Evolutionary conservation across 2,329 filamentous ascomycete genomes (phyloP).

Genomic region (Kalaharituber pfeilii): DNA sequence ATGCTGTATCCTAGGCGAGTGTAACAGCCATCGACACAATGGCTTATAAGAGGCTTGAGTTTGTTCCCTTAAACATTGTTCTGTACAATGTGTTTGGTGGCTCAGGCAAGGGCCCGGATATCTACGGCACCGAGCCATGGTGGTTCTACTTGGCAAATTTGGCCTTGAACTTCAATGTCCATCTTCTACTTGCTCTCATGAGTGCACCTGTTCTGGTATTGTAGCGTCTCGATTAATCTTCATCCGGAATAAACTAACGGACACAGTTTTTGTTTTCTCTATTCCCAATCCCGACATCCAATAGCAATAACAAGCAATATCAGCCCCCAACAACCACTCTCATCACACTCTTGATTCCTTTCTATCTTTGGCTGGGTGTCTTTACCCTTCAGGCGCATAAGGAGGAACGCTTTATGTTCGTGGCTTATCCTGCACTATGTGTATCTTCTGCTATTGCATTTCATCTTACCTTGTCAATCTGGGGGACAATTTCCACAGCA

Average conservation of each 20-base stretch:
- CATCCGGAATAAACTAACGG: background rate
- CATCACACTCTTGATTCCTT: slow-evolving; percentile 61
- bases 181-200: slow-evolving; percentile 64
- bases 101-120: slow-evolving; percentile 59
- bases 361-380: slow-evolving; percentile 86
- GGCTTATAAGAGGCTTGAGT: slow-evolving; percentile 51
- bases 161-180: slow-evolving; percentile 84
- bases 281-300: too few relatives aligned
- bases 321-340: slow-evolving; percentile 32
- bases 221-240: background rate
- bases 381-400: slow-evolving; percentile 92
- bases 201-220: slow-evolving; percentile 39
- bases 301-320: background rate
- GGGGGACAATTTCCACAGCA: background rate
- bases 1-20: slow-evolving; percentile 5
- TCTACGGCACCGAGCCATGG: slow-evolving; percentile 95
- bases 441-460: slow-evolving; percentile 66
- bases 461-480: slow-evolving; percentile 58
- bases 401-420: slow-evolving; percentile 98
- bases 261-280: background rate
- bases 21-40: slow-evolving; percentile 16
- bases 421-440: slow-evolving; percentile 75
- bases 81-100: slow-evolving; percentile 85
- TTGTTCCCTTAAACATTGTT: slow-evolving; percentile 84
- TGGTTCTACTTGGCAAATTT: slow-evolving; percentile 90